These are phyloP conservation scores for Stachybotrys chlorohalonatus DNA, from an alignment of 2,329 filamentous ascomycete genomes.

Conservation along the genomic window DNA sequence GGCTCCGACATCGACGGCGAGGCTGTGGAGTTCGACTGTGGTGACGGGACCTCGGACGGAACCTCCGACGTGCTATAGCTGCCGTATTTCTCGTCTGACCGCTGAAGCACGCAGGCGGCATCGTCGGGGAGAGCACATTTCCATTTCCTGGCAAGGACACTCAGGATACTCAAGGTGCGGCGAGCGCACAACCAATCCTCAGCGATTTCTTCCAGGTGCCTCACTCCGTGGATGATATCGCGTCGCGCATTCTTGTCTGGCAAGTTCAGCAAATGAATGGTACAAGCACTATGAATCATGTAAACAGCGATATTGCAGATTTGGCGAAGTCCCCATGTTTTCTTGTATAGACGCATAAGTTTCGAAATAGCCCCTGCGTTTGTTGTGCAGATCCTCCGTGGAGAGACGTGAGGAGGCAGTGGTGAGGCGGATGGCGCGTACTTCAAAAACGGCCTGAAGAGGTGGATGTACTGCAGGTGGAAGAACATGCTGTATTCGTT, in stretches of 20 bases:
- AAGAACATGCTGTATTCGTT: slow-evolving; percentile 74
- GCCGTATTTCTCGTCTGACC: slow-evolving; percentile 74
- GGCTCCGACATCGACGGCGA: slow-evolving; percentile 20
- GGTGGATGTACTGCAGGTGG: slow-evolving; percentile 87
- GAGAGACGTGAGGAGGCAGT: slow-evolving; percentile 78
- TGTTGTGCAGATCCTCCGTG: slow-evolving; percentile 81
- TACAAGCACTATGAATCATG: slow-evolving; percentile 88
- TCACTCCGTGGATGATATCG: slow-evolving; percentile 84
- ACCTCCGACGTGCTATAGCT: slow-evolving; percentile 55
- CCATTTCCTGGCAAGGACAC: slow-evolving; percentile 82
- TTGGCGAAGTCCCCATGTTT: slow-evolving; percentile 80
- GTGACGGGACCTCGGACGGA: slow-evolving; percentile 51
- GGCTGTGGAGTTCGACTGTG: slow-evolving; percentile 24
- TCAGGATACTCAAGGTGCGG: slow-evolving; percentile 76
- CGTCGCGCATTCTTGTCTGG: slow-evolving; percentile 84
- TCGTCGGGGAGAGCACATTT: slow-evolving; percentile 79
- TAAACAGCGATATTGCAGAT: slow-evolving; percentile 97
- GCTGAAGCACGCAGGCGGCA: slow-evolving; percentile 63
- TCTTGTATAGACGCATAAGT: slow-evolving; percentile 88
- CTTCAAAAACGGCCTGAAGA: slow-evolving; percentile 91
- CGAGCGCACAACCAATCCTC: slow-evolving; percentile 90
- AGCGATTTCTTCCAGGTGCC: slow-evolving; percentile 89
- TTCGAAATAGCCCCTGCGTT: slow-evolving; percentile 88
- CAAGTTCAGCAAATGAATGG: slow-evolving; percentile 86
- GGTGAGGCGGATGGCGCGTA: slow-evolving; percentile 77